A percentile compares a stretch with the other conserved stretches of the same genome.
Conservation (phyloP, 129 eudicot species). For the Helichrysum umbraculigerum region DNA sequence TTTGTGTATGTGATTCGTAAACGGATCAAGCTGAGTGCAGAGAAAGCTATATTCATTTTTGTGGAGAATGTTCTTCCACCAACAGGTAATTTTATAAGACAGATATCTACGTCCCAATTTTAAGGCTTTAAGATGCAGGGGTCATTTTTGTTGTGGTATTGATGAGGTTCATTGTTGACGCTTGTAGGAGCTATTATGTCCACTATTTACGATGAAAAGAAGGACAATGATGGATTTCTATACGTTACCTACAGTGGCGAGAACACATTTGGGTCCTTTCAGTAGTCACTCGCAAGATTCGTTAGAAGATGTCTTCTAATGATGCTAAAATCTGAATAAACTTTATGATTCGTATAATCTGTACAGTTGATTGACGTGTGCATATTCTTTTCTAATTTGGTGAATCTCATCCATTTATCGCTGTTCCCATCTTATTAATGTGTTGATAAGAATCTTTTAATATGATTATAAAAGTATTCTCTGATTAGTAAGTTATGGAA, state of each 20-base stretch:
- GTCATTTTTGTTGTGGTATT: background rate
- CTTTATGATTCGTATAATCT: slow-evolving; percentile 5
- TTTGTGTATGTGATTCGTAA: slow-evolving; percentile 78
- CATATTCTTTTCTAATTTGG: slow-evolving; percentile 17
- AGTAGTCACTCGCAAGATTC: slow-evolving; percentile 1
- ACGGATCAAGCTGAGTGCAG: slow-evolving; percentile 69
- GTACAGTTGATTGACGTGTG: slow-evolving; percentile 23
- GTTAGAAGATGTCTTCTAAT: background rate
- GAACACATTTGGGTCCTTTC: slow-evolving; percentile 58
- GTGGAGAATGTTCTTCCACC: slow-evolving; percentile 79
- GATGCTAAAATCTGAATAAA: slow-evolving; percentile 9
- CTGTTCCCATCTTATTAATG: background rate
- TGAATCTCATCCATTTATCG: slow-evolving; percentile 14
- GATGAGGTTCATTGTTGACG: slow-evolving; percentile 15
- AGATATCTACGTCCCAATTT: background rate
- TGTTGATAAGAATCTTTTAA: background rate
- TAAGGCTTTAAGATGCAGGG: no score
- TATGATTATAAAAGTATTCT: background rate
- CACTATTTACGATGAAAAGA: slow-evolving; percentile 64
- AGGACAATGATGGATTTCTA: slow-evolving; percentile 73
- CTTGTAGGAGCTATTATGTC: slow-evolving; percentile 65
- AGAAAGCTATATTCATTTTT: slow-evolving; percentile 70
- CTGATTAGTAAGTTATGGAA: background rate
- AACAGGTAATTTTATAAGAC: slow-evolving; percentile 43
- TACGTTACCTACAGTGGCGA: slow-evolving; percentile 79